Conservation (phyloP, 495 filamentous ascomycete genomes). For the Lindgomyces ingoldianus region DNA sequence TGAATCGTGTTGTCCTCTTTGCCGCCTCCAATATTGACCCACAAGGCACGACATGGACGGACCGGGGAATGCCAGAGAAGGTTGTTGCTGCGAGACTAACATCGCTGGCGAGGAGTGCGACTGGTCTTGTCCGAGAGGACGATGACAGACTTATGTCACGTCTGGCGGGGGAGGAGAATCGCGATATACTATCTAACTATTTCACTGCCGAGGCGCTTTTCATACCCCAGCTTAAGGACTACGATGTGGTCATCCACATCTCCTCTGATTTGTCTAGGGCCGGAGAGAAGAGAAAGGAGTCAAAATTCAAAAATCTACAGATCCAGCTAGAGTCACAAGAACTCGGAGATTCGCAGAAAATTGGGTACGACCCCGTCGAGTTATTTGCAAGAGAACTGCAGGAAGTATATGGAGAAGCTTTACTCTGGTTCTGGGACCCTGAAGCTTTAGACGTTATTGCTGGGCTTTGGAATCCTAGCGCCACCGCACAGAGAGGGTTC, state of each 20-base stretch:
- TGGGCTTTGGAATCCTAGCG: slow-evolving; percentile 79
- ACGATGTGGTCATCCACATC: slow-evolving; percentile 80
- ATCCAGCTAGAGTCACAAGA: slow-evolving; percentile 42
- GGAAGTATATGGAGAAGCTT: slow-evolving; percentile 58
- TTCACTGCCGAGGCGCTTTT: slow-evolving; percentile 60
- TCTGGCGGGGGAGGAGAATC: slow-evolving; percentile 50
- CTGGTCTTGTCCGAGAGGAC: slow-evolving; percentile 59
- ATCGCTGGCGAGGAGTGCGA: slow-evolving; percentile 71
- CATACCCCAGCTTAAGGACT: slow-evolving; percentile 65
- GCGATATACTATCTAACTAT: background rate
- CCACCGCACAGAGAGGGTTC: slow-evolving; percentile 55
- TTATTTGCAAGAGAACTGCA: slow-evolving; percentile 63
- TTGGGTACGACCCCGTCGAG: slow-evolving; percentile 53
- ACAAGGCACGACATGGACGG: slow-evolving; percentile 79
- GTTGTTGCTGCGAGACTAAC: slow-evolving; percentile 85
- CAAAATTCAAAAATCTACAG: slow-evolving; percentile 74
- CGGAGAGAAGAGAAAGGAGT: slow-evolving; percentile 34
- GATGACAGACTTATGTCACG: slow-evolving; percentile 37
- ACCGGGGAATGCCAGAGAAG: slow-evolving; percentile 65
- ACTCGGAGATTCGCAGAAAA: slow-evolving; percentile 43
- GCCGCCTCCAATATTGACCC: slow-evolving; percentile 76
- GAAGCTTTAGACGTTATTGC: slow-evolving; percentile 61
- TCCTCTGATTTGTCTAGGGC: slow-evolving; percentile 50
- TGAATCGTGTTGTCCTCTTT: slow-evolving; percentile 82
- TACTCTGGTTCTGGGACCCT: slow-evolving; percentile 74